phyloP scores from a whole-genome alignment of 768 basidiomycete genomes.

The Kondoa malvinella region DNA sequence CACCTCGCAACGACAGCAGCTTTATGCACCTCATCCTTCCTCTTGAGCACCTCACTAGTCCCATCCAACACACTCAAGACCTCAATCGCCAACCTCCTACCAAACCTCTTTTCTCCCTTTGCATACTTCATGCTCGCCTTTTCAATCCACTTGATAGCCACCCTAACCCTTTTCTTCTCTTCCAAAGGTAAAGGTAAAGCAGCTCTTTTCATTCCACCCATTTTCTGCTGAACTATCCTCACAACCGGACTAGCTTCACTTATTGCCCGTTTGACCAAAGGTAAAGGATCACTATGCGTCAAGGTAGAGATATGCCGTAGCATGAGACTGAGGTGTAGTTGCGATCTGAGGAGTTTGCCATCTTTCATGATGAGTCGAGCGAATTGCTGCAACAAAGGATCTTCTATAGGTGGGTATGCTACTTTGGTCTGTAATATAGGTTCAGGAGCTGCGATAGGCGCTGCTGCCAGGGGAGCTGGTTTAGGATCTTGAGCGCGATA shows the following conservation, averaged over 20 bases:
- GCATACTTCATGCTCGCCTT: constrained; percentile 14
- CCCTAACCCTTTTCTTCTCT: constrained; percentile 12
- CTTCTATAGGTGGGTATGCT: constrained; percentile 11
- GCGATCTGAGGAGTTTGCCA: constrained; percentile 12
- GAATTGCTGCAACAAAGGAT: constrained; percentile 12
- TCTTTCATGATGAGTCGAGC: constrained; percentile 17
- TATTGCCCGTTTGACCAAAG: constrained; percentile 11
- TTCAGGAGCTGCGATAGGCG: background rate
- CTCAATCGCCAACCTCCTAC: constrained; percentile 17
- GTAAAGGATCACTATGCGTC: constrained; percentile 7
- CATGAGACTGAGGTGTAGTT: constrained; percentile 6
- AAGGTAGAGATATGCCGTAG: constrained; percentile 5
- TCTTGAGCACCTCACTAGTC: constrained; percentile 9
- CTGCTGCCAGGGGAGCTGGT: too few relatives aligned
- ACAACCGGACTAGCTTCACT: constrained; percentile 6
- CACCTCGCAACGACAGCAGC: constrained; percentile 13
- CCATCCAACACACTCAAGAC: constrained; percentile 15
- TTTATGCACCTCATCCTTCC: constrained; percentile 13
- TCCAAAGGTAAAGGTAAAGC: constrained; percentile 11
- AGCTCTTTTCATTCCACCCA: constrained; percentile 8
- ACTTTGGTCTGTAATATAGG: background rate
- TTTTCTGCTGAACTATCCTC: constrained; percentile 11
- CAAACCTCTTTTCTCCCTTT: constrained; percentile 12
- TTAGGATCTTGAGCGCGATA: too few relatives aligned
- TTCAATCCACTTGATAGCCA: constrained; percentile 13